These are phyloP conservation scores for Mycena vulgaris DNA, from an alignment of 768 basidiomycete genomes.

Conservation along the genomic window DNA sequence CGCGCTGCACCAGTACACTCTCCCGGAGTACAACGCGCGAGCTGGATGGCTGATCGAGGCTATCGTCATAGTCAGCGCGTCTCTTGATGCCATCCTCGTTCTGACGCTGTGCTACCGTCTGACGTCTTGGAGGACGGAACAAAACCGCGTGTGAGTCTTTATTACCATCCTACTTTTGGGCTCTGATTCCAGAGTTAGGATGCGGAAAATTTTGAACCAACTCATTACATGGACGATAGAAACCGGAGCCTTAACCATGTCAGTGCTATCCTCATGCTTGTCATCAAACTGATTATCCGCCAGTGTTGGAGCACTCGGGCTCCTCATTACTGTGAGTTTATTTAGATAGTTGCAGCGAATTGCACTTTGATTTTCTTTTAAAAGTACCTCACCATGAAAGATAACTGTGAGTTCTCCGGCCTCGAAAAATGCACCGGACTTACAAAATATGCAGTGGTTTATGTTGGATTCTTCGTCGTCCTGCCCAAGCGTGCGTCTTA, in stretches of 20 bases:
- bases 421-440: neutral
- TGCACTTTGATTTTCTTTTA: neutral
- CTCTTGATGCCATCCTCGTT: neutral
- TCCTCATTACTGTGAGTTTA: neutral
- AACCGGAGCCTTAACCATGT: constrained; percentile 2
- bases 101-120: constrained; percentile 1
- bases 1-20: neutral
- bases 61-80: neutral
- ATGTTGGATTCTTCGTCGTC: neutral
- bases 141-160: neutral
- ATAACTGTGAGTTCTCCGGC: neutral
- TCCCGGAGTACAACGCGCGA: neutral
- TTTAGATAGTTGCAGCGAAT: neutral
- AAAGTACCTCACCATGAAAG: neutral
- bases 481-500: neutral
- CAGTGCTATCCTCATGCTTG: neutral
- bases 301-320: neutral
- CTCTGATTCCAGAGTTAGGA: neutral
- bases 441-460: neutral
- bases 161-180: neutral
- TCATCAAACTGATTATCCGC: neutral
- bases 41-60: neutral
- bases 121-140: constrained; percentile 3
- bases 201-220: constrained; percentile 4
- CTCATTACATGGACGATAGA: constrained; percentile 17